Percentiles rank a stretch among this genome's conserved stretches.
phyloP scores from a whole-genome alignment of 2,329 filamentous ascomycete genomes.

The Epichloe hybrida region DNA sequence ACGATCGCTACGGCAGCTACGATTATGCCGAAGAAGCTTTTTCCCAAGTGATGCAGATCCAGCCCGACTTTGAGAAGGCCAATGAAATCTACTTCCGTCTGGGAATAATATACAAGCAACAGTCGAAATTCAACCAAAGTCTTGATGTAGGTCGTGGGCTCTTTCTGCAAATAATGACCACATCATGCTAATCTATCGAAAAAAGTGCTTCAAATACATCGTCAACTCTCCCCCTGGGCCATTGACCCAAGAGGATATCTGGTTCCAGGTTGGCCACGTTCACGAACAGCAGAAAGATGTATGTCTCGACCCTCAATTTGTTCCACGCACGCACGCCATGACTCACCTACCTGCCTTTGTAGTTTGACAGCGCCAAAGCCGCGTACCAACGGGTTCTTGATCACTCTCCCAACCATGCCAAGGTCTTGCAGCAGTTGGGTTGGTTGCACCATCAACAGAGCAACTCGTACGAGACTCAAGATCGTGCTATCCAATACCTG shows the following conservation, averaged over 20 bases:
- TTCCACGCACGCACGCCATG: constrained; percentile 13
- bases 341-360: constrained; percentile 21
- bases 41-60: constrained; percentile 97
- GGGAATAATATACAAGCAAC: constrained; percentile 99
- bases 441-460: constrained; percentile 98
- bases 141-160: constrained; percentile 55
- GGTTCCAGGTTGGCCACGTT: constrained; percentile 98
- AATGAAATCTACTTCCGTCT: constrained; percentile 98
- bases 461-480: constrained; percentile 79
- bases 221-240: constrained; percentile 90
- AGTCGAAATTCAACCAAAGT: constrained; percentile 84
- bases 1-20: constrained; percentile 88
- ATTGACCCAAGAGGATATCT: constrained; percentile 93
- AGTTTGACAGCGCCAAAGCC: constrained; percentile 88
- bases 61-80: constrained; percentile 93
- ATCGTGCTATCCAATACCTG: constrained; percentile 90
- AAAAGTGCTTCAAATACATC: constrained; percentile 96
- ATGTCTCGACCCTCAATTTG: constrained; percentile 28
- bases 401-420: constrained; percentile 84
- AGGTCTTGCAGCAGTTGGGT: constrained; percentile 92
- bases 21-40: constrained; percentile 98
- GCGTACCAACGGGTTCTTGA: constrained; percentile 91
- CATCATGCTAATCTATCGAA: neutral
- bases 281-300: constrained; percentile 99
- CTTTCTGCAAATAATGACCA: neutral